A percentile compares a stretch with the other conserved stretches of the same genome.
These are phyloP conservation scores for Cyclotella distinguenda DNA, from an alignment of 108 stramenopile genomes.

Conservation along the genomic window DNA sequence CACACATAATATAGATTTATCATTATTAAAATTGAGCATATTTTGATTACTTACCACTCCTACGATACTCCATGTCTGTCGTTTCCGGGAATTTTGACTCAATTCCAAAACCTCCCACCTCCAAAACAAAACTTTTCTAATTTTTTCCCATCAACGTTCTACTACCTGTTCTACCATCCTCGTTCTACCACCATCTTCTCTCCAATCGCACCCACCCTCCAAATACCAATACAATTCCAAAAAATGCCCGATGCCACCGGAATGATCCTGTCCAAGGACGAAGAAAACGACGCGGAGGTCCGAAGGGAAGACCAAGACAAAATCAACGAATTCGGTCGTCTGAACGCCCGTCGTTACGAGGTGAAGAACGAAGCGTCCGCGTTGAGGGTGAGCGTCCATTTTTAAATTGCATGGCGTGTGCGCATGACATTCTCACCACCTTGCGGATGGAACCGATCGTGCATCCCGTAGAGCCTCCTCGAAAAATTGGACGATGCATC, in stretches of 20 bases:
- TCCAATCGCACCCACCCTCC: no score
- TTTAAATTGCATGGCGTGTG: neutral
- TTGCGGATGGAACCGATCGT: neutral
- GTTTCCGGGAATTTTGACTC: no score
- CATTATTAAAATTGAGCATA: no score
- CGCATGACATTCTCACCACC: neutral
- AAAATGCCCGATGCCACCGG: slow-evolving; percentile 43
- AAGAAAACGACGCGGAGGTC: slow-evolving; percentile 84
- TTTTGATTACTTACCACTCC: no score
- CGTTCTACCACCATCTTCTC: no score
- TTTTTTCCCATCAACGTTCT: no score
- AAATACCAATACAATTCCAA: no score
- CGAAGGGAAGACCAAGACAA: slow-evolving; percentile 87
- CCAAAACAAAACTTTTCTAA: no score
- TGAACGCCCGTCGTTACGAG: slow-evolving; percentile 88
- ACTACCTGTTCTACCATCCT: no score
- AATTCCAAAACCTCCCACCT: no score
- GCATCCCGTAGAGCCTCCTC: slow-evolving; percentile 46
- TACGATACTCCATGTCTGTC: no score
- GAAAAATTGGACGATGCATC: slow-evolving; percentile 92
- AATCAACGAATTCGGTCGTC: slow-evolving; percentile 90
- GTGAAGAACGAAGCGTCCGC: slow-evolving; percentile 53
- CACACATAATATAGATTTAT: no score
- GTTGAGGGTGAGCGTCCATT: slow-evolving; percentile 61
- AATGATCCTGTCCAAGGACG: slow-evolving; percentile 68